Base-by-base conservation (phyloP, 257 asterid genomes). In the Nyctanthes arbortristis region DNA sequence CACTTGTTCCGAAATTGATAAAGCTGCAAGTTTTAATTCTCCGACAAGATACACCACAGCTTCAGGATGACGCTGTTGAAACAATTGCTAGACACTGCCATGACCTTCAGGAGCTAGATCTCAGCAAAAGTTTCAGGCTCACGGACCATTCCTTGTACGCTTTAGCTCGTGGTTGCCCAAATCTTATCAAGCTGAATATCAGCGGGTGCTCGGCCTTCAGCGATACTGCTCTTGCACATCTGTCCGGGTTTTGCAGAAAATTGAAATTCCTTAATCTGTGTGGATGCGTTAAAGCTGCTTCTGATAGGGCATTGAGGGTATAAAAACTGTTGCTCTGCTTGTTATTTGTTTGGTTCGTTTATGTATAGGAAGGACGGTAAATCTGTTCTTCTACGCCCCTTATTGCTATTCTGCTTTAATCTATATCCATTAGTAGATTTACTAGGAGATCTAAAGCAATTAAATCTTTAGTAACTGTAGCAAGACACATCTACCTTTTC, bases 231-330 rank as follows among this genome's bases (percentile, higher is more conserved):
- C 72, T 94, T n/a, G 97, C 89, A 6, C 80, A 86, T 59, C 78
- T 94, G 33, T 83, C 97, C 6, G 85, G 89, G 14, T 79, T 59
- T 67, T 94, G 96, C 78, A 75, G 88, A 55, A 88, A 94, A 29
- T 77, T 94, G 43, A 82, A 88, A 69, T 34, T 77, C 75, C 75
- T 94, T 20, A 94, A 94, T 81, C 97, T 94, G 18, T 94, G 99
- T 74, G 98, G 99, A 0, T 94, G 99, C 37, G 93, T 85, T 63
- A 80, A 52, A 81, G 87, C 95, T 72, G 92, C 97, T 14, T 82
- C 97, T 1, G 98, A 94, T 78, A 80, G 84, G 66, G 97, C 98
- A 0, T 67, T 94, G 70, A 91, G 85, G 99, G 99, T 94, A 72
- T 34, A 32, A 14, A 27, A 7, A n/a, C 43, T 28, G 47, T 24